phyloP scores from a whole-genome alignment of 345 rosid species.

The Dimocarpus longan region DNA sequence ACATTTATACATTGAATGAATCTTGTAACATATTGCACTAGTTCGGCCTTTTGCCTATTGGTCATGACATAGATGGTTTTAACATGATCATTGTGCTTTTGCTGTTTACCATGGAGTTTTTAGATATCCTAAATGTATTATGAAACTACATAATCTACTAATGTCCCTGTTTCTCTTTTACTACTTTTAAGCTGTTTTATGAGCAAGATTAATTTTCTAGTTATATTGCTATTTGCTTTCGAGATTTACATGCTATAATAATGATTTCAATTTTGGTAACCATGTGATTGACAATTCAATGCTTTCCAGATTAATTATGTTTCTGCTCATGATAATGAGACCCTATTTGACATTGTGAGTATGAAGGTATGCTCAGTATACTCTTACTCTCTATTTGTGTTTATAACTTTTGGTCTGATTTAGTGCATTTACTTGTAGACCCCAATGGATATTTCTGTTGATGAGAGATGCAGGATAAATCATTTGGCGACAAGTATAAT shows the following conservation, averaged over 20 bases:
- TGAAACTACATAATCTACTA: not conserved
- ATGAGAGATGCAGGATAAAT: constrained; percentile 85
- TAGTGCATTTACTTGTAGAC: constrained; percentile 51
- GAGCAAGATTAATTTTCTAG: not conserved
- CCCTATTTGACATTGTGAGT: constrained; percentile 81
- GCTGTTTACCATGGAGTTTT: not conserved
- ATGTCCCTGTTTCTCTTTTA: not conserved
- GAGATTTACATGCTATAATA: not conserved
- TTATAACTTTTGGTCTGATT: constrained; percentile 23
- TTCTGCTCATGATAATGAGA: constrained; percentile 99
- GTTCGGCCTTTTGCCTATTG: not conserved
- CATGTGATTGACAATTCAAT: constrained; percentile 20
- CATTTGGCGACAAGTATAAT: constrained; percentile 82
- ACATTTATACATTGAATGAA: not conserved
- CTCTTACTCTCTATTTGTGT: constrained; percentile 8
- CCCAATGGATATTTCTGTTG: constrained; percentile 68
- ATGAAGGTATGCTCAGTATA: constrained; percentile 61
- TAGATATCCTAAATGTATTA: not conserved
- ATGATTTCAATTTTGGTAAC: constrained; percentile 1
- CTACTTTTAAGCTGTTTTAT: not conserved
- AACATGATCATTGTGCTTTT: not conserved
- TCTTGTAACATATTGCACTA: not conserved
- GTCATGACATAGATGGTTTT: not conserved
- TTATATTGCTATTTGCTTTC: not conserved
- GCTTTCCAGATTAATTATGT: constrained; percentile 74